Evolutionary conservation across 768 basidiomycete genomes (phyloP).

Genomic region (Mycena latifolia): DNA sequence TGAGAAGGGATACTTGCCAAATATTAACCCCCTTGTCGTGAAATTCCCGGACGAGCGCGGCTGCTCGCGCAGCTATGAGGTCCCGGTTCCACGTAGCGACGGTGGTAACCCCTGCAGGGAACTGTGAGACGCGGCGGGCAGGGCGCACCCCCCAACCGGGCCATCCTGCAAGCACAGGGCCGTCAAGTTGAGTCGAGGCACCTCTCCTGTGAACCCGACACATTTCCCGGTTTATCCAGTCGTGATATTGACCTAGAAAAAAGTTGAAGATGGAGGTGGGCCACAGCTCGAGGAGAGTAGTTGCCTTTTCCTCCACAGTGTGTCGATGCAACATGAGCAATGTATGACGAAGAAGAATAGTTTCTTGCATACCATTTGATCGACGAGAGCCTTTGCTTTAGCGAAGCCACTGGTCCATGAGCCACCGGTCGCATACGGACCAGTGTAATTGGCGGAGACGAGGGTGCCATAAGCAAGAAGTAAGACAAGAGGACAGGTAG

Average conservation of each 20-base stretch:
- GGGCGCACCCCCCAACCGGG: slow-evolving; percentile 14
- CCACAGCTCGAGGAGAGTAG: background rate
- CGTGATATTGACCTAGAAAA: slow-evolving; percentile 22
- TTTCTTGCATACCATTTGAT: slow-evolving; percentile 16
- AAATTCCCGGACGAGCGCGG: slow-evolving; percentile 23
- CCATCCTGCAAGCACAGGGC: slow-evolving; percentile 24
- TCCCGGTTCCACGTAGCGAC: slow-evolving; percentile 27
- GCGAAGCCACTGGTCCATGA: slow-evolving; percentile 17
- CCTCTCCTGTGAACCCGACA: slow-evolving; percentile 25
- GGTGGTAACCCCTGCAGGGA: slow-evolving; percentile 21
- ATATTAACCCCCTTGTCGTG: slow-evolving; percentile 30
- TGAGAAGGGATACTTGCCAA: background rate
- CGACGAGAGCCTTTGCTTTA: slow-evolving; percentile 19
- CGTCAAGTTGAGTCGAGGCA: slow-evolving; percentile 10
- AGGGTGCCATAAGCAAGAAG: background rate
- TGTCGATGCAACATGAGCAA: background rate
- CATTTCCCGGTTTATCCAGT: slow-evolving; percentile 28
- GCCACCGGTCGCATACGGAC: slow-evolving; percentile 10
- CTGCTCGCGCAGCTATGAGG: slow-evolving; percentile 15
- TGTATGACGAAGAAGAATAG: background rate
- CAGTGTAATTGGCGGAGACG: background rate
- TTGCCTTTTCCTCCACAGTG: slow-evolving; percentile 26
- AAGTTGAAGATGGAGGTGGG: background rate
- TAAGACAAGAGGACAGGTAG: background rate
- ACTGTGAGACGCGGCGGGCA: slow-evolving; percentile 25